These are phyloP conservation scores for Cladophialophora immunda DNA, from an alignment of 2,329 filamentous ascomycete species.

Conservation along the genomic window DNA sequence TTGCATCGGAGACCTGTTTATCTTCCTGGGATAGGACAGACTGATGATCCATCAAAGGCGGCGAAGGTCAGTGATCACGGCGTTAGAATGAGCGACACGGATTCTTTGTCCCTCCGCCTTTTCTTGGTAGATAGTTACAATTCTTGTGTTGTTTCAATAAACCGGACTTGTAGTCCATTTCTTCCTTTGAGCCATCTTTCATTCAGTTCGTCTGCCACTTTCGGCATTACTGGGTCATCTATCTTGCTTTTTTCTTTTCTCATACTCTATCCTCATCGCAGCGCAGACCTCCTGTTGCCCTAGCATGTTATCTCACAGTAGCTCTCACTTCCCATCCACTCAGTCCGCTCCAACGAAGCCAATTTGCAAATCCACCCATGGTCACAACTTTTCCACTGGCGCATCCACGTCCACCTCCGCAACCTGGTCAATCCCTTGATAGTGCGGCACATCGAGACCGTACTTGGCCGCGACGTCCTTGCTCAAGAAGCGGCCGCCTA, in stretches of 20 bases:
- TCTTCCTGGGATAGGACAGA: not conserved
- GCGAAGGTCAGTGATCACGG: not conserved
- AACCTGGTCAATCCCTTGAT: conserved; percentile 87
- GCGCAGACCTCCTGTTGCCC: not conserved
- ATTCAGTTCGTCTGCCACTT: not conserved
- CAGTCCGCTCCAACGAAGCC: not conserved
- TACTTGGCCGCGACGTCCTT: conserved; percentile 84
- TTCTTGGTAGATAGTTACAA: not conserved
- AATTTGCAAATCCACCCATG: not conserved
- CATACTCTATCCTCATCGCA: not conserved
- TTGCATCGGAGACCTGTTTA: not conserved
- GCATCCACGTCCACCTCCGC: conserved; percentile 66
- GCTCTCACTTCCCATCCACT: not conserved
- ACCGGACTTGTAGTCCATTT: not conserved
- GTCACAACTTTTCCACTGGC: conserved; percentile 39
- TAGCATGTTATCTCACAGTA: too few relatives aligned
- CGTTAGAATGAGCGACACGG: conserved; percentile 1
- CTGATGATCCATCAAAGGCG: not conserved
- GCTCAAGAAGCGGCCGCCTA: conserved; percentile 89
- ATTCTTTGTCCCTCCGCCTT: not conserved
- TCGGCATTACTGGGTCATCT: not conserved
- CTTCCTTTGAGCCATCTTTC: not conserved
- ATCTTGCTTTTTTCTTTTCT: not conserved
- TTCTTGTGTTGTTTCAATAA: conserved; percentile 4
- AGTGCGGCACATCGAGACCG: conserved; percentile 80